A percentile compares a stretch with the other conserved stretches of the same genome.
Evolutionary conservation across 1,139 yeast genomes (phyloP).

Genomic region (Diutina sp.): DNA sequence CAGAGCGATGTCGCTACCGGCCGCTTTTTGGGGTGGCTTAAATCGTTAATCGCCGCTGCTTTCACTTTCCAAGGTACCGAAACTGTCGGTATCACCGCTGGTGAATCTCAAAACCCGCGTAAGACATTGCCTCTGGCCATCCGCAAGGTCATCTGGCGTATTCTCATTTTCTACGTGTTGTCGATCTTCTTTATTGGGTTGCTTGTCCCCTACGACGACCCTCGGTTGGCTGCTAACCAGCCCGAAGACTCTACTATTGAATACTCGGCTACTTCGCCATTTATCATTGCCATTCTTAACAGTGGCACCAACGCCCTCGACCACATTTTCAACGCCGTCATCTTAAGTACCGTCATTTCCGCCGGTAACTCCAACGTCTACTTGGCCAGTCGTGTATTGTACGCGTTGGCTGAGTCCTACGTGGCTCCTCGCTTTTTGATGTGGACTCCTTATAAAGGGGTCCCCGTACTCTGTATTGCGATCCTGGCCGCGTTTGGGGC

Average conservation of each 20-base stretch:
- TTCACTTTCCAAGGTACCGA: conserved; percentile 78
- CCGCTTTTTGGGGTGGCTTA: conserved; percentile 54
- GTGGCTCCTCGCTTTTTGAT: conserved; percentile 48
- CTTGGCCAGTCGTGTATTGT: conserved; percentile 63
- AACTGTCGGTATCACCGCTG: conserved; percentile 78
- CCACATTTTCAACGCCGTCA: conserved; percentile 65
- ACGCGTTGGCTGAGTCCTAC: conserved; percentile 48
- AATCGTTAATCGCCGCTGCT: conserved; percentile 53
- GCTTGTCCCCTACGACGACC: conserved; percentile 69
- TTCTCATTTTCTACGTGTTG: conserved; percentile 66
- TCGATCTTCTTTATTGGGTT: conserved; percentile 75
- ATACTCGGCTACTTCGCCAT: conserved; percentile 37
- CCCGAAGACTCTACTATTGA: conserved; percentile 8
- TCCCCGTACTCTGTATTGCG: conserved; percentile 49
- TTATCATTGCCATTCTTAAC: conserved; percentile 45
- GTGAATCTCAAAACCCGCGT: conserved; percentile 77
- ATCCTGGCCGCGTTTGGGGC: conserved; percentile 51
- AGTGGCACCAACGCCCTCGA: conserved; percentile 62
- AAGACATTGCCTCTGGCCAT: conserved; percentile 77
- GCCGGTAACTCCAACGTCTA: conserved; percentile 79
- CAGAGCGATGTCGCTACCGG: conserved; percentile 33
- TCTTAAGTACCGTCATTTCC: conserved; percentile 53
- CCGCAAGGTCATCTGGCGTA: conserved; percentile 70
- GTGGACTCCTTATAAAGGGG: conserved; percentile 47
- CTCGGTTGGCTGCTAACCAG: conserved; percentile 13